These are phyloP conservation scores for Psilocybe mexicana DNA, from an alignment of 1,284 basidiomycete genomes.

Conservation along the genomic window DNA sequence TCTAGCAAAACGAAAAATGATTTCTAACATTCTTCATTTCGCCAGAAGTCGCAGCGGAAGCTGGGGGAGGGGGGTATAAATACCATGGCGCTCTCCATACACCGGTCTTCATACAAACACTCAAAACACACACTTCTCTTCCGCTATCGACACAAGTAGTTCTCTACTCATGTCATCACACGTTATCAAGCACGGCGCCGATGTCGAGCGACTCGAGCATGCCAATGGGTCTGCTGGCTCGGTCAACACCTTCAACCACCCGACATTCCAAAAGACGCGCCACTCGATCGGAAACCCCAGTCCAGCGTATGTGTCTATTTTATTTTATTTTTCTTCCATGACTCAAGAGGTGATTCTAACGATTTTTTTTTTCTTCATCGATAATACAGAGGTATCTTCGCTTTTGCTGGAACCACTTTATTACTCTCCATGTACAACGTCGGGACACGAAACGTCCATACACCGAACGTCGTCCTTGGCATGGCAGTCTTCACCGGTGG, in stretches of 20 bases:
- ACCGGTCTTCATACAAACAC: neutral
- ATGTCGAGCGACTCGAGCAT: neutral
- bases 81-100: neutral
- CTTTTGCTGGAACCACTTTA: slow-evolving; percentile 1
- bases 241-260: neutral
- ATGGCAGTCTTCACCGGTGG: slow-evolving; percentile 86
- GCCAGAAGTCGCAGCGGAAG: neutral
- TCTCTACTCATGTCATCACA: neutral
- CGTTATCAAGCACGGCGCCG: neutral
- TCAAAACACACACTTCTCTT: neutral
- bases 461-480: slow-evolving; percentile 78
- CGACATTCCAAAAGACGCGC: neutral
- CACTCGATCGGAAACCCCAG: neutral
- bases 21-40: too few species aligned
- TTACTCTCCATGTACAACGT: slow-evolving; percentile 57
- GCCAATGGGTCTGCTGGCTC: neutral
- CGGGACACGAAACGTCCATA: slow-evolving; percentile 46
- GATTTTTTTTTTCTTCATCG: neutral
- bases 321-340: neutral
- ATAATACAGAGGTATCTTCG: neutral
- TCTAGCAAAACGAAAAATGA: neutral
- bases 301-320: neutral
- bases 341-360: neutral
- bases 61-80: neutral
- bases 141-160: neutral